phyloP scores from a whole-genome alignment of 176 grass and related monocot species.

The Coix lacrymajobi region DNA sequence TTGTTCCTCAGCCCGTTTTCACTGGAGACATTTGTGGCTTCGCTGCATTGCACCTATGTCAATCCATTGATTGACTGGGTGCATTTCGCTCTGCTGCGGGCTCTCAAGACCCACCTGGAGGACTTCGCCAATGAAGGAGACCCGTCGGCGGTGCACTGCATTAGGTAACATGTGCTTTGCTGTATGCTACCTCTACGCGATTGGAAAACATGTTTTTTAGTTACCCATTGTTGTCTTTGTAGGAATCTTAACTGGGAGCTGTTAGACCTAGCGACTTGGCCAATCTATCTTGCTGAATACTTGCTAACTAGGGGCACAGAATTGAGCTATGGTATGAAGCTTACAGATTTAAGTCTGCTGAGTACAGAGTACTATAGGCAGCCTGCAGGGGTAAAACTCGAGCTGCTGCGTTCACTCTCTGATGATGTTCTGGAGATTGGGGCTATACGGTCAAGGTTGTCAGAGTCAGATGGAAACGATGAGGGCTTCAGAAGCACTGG shows the following conservation, averaged over 20 bases:
- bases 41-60: constrained; percentile 29
- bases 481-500: constrained; percentile 31
- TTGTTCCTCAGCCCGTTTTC: constrained; percentile 78
- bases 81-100: constrained; percentile 74
- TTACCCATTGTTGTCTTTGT: constrained; percentile 28
- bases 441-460: constrained; percentile 56
- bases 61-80: constrained; percentile 90
- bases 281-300: constrained; percentile 88
- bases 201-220: not conserved
- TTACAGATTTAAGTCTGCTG: constrained; percentile 65
- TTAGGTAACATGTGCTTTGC: constrained; percentile 54
- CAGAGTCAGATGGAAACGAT: constrained; percentile 45
- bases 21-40: constrained; percentile 60
- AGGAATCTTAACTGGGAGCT: constrained; percentile 99
- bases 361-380: constrained; percentile 77
- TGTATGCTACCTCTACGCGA: not conserved
- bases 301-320: constrained; percentile 61
- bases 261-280: constrained; percentile 91
- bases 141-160: constrained; percentile 59
- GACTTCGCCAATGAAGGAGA: constrained; percentile 70
- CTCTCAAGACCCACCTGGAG: constrained; percentile 74
- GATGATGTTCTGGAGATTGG: constrained; percentile 82
- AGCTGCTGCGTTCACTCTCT: constrained; percentile 71
- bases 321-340: constrained; percentile 56
- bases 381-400: constrained; percentile 69